Evolutionary conservation across 2,329 filamentous ascomycete species (phyloP).

Genomic region (Chlorencoelia australis): DNA sequence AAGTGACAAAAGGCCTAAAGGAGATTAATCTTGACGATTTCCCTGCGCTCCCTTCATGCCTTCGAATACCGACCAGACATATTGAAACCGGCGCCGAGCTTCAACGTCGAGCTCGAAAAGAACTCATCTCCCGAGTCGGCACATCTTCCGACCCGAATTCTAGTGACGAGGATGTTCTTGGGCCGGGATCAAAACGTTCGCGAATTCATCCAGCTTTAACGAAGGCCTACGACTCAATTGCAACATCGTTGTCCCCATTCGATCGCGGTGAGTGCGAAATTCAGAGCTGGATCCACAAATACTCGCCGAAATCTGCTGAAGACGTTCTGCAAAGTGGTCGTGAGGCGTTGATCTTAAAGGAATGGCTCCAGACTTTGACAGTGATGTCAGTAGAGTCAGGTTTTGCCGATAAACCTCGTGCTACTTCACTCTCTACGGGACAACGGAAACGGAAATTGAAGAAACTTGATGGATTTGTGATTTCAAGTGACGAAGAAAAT

Average conservation of each 20-base stretch:
- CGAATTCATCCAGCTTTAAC: conserved; percentile 46
- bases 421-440: conserved; percentile 31
- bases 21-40: conserved; percentile 23
- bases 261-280: conserved; percentile 69
- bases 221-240: conserved; percentile 49
- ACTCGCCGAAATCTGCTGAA: conserved; percentile 57
- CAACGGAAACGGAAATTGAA: conserved; percentile 57
- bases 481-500: conserved; percentile 67
- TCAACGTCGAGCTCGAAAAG: conserved; percentile 36
- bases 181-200: conserved; percentile 12
- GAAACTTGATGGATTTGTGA: conserved; percentile 70
- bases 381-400: conserved; percentile 68
- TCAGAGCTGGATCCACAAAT: conserved; percentile 71
- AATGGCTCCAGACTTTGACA: conserved; percentile 71
- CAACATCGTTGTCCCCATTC: conserved; percentile 61
- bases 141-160: conserved; percentile 9
- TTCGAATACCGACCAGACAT: conserved; percentile 45
- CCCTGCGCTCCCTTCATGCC: conserved; percentile 35
- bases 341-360: conserved; percentile 60
- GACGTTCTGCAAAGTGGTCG: conserved; percentile 67
- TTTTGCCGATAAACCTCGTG: conserved; percentile 17
- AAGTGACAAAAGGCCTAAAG: conserved; percentile 13
- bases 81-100: conserved; percentile 49
- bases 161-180: conserved; percentile 30
- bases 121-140: conserved; percentile 30